Base-by-base conservation (phyloP, 2,329 filamentous ascomycete species). In the Phaeophleospora eucalypticola region DNA sequence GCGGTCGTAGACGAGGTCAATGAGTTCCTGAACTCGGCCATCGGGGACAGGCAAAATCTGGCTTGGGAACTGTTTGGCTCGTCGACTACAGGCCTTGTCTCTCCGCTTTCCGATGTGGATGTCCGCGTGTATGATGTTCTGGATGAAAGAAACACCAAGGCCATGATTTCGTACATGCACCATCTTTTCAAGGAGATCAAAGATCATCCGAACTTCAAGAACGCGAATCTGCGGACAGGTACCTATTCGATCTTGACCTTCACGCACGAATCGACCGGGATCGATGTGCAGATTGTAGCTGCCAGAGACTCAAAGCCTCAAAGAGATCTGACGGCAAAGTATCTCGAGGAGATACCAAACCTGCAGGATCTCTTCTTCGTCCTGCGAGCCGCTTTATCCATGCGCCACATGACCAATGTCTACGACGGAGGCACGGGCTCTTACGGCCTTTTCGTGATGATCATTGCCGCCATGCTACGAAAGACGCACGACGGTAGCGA, bases 361-460 rank as follows among this genome's bases (percentile, higher is more conserved):
- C 62, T 83, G 3, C 66, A 65, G 10, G 59, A 71, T 8, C 51
- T 83, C 7, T 82, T 77, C 57, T 63, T 69, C 21, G 58, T 76
- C 9, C 47, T 78, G 19, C 78, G 77, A 52, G 67, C 73, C 41
- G 66, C 72, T 14, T 66, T 84, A 34, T 69, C 77, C 42, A 65
- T 75, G 17, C 71, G 76, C 33, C 70, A 68, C 18, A 60, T 83
- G 2, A 69, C 70, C 24, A 71, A 76, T 43, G 68, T 74, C 15
- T 70, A 65, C 44, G 57, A 62, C 2, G 72, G 73, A n/a, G 76
- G 77, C 1, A 62, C 82, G 27, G 72, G 72, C 14, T 73, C 77
- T 0, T 80, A 82, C 57, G 67, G 72, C 10, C 65, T 81, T 8
- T 71, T 80, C 57, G 76, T 81, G 66, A 76, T 82, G 69, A 62